Conservation (phyloP, 2,329 filamentous ascomycete genomes). For the Chaetomiaceae sp. region DNA sequence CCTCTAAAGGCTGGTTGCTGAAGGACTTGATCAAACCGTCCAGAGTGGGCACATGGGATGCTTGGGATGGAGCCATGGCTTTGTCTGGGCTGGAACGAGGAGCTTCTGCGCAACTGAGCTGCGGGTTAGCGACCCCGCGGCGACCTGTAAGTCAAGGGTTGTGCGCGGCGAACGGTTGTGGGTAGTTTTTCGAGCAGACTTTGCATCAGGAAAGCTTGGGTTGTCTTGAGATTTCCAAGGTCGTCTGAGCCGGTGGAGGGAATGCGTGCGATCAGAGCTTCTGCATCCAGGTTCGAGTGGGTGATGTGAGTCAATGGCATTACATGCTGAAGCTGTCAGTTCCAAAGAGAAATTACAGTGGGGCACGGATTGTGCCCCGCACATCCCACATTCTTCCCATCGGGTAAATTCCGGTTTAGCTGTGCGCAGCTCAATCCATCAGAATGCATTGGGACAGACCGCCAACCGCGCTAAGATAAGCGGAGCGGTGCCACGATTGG, state of each 20-base stretch:
- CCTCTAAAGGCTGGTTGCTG: constrained; percentile 68
- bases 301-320: constrained; percentile 14
- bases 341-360: constrained; percentile 16
- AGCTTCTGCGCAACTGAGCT: too few relatives aligned
- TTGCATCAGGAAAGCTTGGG: too few relatives aligned
- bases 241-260: too few relatives aligned
- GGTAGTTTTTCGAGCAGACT: neutral
- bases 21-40: constrained; percentile 73
- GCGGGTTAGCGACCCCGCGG: neutral
- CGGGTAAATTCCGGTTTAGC: constrained; percentile 7
- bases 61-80: constrained; percentile 51
- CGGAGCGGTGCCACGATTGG: constrained; percentile 22
- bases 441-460: too few relatives aligned
- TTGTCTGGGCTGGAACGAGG: too few relatives aligned
- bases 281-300: neutral
- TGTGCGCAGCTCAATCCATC: neutral
- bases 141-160: neutral
- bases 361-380: constrained; percentile 17
- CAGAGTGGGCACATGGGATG: constrained; percentile 63
- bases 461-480: constrained; percentile 8
- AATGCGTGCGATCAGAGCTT: too few relatives aligned
- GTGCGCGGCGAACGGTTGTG: too few relatives aligned
- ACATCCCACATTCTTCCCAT: neutral
- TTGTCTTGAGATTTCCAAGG: too few relatives aligned
- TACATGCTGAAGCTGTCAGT: constrained; percentile 6